Evolutionary conservation across 352 stramenopile species (phyloP), one percentile per base, ranked within the genome.

Genomic region (Phytophthora niederhauseri): DNA sequence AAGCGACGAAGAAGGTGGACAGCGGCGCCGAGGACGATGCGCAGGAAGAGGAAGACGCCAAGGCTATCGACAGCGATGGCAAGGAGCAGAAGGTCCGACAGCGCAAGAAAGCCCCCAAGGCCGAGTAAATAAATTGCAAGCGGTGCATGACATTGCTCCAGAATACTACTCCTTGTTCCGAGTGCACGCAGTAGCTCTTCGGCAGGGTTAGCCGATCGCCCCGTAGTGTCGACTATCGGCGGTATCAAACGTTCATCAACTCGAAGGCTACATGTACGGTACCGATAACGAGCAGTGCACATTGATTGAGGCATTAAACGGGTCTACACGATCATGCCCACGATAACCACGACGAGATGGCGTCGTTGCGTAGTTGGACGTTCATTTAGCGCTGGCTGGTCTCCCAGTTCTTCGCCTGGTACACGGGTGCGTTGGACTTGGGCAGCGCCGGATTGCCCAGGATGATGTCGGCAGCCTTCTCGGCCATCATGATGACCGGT

Each of bases 401-500:
- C 34, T 91, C 68, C 82, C 86, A 94, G 74, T 92, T 78, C 64
- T 77, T 66, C 0, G 86, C 34, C 52, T 82, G 58, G 64, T 94
- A 94, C 15, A 93, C 86, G 2, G 81, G 68, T 14, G 81, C 84
- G 12, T 62, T 91, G 0, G 80, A 88, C 70, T 88, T 86, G 4
- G 81, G 78, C 34, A 93, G 67, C 11, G 84, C 61, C 3, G 70
- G 59, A 46, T 88, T 89, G 30, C 80, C 83, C 22, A 93, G 72
- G 45, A 98, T 97, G 56, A 97, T 92, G 58, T 98, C 90, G 31
- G 94, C 92, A 2, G 89, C 90, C 69, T 97, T 97, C 67, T 98
- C 94, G 6, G 87, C 94, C 26, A 98, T 75, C 77, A 98, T 97
- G 72, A 98, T 95, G 11, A 94, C 87, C 3, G 93, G 97, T 5